Evolutionary conservation across 1,139 yeast genomes (phyloP).

Genomic region (Sugiyamaella neomexicana): DNA sequence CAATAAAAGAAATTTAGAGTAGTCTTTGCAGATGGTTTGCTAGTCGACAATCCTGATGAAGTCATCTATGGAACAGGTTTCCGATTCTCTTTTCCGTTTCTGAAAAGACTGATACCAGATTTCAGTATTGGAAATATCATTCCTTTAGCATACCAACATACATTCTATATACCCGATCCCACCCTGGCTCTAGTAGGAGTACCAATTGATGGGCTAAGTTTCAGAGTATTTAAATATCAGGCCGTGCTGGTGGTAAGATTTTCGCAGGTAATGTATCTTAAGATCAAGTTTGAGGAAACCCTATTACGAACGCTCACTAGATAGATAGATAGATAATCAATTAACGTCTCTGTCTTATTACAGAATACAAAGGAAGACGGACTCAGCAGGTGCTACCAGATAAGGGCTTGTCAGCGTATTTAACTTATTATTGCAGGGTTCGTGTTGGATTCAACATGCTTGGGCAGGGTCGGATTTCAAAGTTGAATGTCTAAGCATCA

Average conservation of each 20-base stretch:
- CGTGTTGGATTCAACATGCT: too few relatives aligned
- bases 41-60: conserved; percentile 16
- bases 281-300: too few relatives aligned
- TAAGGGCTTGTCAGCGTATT: too few relatives aligned
- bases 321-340: too few relatives aligned
- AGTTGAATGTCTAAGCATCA: too few relatives aligned
- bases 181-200: conserved; percentile 20
- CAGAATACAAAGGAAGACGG: too few relatives aligned
- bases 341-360: too few relatives aligned
- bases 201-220: conserved; percentile 20
- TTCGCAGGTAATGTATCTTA: conserved; percentile 17
- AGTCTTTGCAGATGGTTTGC: conserved; percentile 13
- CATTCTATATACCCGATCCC: conserved; percentile 18
- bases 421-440: too few relatives aligned
- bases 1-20: conserved; percentile 10
- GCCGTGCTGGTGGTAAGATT: conserved; percentile 21
- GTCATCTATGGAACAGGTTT: conserved; percentile 19
- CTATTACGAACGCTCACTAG: too few relatives aligned
- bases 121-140: conserved; percentile 18
- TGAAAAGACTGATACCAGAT: conserved; percentile 13
- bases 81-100: conserved; percentile 16
- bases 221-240: conserved; percentile 21
- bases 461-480: too few relatives aligned
- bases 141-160: conserved; percentile 21
- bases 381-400: too few relatives aligned